These are phyloP conservation scores for Geoglossum cookeanum DNA, from an alignment of 2,329 filamentous ascomycete genomes.

Conservation along the genomic window DNA sequence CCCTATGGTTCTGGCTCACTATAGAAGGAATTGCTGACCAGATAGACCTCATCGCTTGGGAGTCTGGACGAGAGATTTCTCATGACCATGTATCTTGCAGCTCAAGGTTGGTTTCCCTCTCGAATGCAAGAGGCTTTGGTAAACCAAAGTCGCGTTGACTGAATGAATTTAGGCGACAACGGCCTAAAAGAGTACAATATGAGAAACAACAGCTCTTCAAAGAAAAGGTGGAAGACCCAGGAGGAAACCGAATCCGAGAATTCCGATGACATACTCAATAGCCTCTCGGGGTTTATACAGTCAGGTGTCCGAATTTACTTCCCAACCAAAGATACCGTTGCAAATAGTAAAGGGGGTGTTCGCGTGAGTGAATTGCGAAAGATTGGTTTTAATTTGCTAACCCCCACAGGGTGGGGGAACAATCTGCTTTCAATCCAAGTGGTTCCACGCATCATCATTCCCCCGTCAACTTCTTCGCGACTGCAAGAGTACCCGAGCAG, in stretches of 20 bases:
- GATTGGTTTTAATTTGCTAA: neutral
- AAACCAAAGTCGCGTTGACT: too few species aligned
- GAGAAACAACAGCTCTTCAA: conserved; percentile 26
- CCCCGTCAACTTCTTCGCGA: conserved; percentile 55
- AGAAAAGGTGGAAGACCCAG: conserved; percentile 28
- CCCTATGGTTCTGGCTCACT: neutral
- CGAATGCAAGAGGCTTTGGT: neutral
- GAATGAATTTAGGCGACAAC: conserved; percentile 23
- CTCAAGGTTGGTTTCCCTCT: conserved; percentile 26
- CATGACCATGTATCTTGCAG: conserved; percentile 35
- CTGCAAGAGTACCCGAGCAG: conserved; percentile 48
- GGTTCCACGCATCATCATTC: conserved; percentile 52
- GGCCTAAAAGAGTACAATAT: conserved; percentile 25
- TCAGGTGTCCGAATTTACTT: conserved; percentile 58
- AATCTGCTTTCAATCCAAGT: conserved; percentile 56
- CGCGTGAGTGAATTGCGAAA: conserved; percentile 25
- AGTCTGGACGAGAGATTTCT: conserved; percentile 52
- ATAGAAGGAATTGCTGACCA: neutral
- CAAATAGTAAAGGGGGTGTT: conserved; percentile 41
- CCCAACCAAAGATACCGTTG: conserved; percentile 53
- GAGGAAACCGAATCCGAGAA: conserved; percentile 9
- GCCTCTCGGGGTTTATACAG: conserved; percentile 16
- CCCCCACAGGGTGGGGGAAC: conserved; percentile 51
- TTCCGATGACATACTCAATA: neutral
- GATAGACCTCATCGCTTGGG: conserved; percentile 61